phyloP scores from a whole-genome alignment of 768 basidiomycete species.

The Naganishia antarctica region DNA sequence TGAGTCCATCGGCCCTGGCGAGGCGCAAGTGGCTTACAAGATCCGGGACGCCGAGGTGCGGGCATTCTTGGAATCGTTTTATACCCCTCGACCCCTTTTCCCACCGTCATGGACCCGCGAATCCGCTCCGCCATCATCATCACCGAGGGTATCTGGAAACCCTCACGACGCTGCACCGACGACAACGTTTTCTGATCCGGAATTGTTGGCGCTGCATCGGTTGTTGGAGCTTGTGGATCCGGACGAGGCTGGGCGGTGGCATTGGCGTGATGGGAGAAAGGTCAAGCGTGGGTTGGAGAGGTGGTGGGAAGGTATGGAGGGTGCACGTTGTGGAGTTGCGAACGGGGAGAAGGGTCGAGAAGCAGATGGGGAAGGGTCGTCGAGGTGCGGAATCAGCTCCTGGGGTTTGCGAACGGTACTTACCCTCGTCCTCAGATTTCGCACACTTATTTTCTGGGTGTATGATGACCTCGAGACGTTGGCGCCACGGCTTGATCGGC shows the following conservation, averaged over 20 bases:
- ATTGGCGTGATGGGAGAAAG: conserved; percentile 91
- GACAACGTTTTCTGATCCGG: neutral
- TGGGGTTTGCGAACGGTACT: conserved; percentile 23
- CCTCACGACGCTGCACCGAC: too few species aligned
- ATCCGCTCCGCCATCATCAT: neutral
- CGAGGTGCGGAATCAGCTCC: neutral
- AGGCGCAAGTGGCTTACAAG: neutral
- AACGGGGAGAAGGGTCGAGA: too few species aligned
- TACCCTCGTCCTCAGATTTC: neutral
- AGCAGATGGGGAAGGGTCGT: conserved; percentile 32
- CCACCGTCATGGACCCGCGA: conserved; percentile 27
- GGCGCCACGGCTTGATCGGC: conserved; percentile 63
- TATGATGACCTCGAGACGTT: conserved; percentile 66
- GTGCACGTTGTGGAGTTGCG: conserved; percentile 9
- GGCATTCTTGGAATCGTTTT: conserved; percentile 42
- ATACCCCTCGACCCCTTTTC: conserved; percentile 31
- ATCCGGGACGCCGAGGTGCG: neutral
- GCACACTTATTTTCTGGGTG: conserved; percentile 82
- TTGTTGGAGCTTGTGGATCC: conserved; percentile 69
- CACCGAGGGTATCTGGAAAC: conserved; percentile 17
- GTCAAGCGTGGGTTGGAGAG: conserved; percentile 73
- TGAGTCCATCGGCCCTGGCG: neutral
- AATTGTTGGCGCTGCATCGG: conserved; percentile 57
- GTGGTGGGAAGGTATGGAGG: conserved; percentile 64
- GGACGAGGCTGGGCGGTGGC: conserved; percentile 74